A percentile compares a stretch with the other conserved stretches of the same genome.
Evolutionary conservation across 176 grass and related monocot species (phyloP).

Genomic region (Poa annua): DNA sequence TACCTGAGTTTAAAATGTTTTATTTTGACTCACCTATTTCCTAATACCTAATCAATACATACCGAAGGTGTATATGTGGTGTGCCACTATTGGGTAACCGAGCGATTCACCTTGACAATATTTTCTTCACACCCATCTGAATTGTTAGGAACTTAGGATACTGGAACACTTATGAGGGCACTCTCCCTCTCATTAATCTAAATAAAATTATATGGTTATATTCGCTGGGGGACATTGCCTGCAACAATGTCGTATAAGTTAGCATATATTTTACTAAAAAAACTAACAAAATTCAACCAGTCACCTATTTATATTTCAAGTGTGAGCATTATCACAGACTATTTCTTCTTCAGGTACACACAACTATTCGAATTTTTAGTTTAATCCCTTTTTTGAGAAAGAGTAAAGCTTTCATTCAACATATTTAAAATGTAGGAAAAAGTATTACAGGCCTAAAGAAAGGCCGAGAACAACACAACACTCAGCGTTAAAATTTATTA

Average conservation of each 20-base stretch:
- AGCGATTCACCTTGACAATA: background rate
- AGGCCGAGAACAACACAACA: background rate
- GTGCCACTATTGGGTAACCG: background rate
- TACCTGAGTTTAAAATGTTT: background rate
- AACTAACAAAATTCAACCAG: background rate
- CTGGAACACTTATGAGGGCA: background rate
- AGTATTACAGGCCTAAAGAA: background rate
- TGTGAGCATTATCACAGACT: background rate
- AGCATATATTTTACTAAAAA: background rate
- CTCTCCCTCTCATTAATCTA: background rate
- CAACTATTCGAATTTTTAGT: background rate
- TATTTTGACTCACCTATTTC: background rate
- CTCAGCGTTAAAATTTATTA: too few species aligned
- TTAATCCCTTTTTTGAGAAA: background rate
- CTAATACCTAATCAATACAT: background rate
- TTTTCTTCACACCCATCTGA: background rate
- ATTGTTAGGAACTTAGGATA: slow-evolving; percentile 6
- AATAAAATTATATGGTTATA: background rate
- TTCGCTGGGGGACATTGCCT: background rate
- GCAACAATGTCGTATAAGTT: background rate
- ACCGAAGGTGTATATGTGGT: background rate
- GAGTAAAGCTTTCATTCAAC: background rate
- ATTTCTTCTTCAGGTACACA: background rate
- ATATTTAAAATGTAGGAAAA: background rate
- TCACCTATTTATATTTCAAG: slow-evolving; percentile 1